Base-by-base conservation (phyloP, 2,329 filamentous ascomycete species). In the Aureobasidium melanogenum region DNA sequence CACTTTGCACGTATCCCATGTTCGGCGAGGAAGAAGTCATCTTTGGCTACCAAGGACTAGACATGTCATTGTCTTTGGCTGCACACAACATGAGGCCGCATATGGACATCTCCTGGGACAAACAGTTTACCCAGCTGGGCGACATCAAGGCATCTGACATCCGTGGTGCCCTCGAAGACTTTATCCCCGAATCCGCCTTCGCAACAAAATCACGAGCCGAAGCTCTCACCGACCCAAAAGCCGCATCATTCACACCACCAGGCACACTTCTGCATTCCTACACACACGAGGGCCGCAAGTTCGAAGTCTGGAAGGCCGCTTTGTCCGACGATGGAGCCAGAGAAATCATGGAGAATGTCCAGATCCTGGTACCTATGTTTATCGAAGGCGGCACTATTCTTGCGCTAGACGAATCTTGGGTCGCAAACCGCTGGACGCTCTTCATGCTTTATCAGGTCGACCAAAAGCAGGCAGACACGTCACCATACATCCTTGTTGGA, bases 21-120 rank as follows among this genome's bases (percentile, higher is more conserved):
- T 97, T 97, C 67, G 91, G 91, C 69, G 88, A 97, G n/a, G 87
- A 94, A 9, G 91, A 99, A 74, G 83, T 82, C 32, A 93, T 97
- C 65, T 92, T 96, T 68, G 93, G 93, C 39, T 96, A 97, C 79
- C 87, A 91, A 71, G 85, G 85, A 59, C 81, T 96, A 60, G 84
- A 85, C 65, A 87, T 97, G 70, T 83, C 84, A 64, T 77, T 97
- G 60, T 84, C 84, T 64, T 86, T 87, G 67, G 80, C 81, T 36
- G 82, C 83, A 41, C 83, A 88, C 71, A 88, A 97, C 71, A 85
- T 97, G 76, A 85, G 86, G 66, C 91, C 92, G 0, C 84, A 89
- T 67, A 72, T 97, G 34, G 81, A 86, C 60, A 81, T 91, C 57
- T 82, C 83, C 1, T 92, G 87, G 69, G 80, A 82, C 64, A 86